phyloP scores from a whole-genome alignment of 116 monocot genomes.

The Iris pallida region DNA sequence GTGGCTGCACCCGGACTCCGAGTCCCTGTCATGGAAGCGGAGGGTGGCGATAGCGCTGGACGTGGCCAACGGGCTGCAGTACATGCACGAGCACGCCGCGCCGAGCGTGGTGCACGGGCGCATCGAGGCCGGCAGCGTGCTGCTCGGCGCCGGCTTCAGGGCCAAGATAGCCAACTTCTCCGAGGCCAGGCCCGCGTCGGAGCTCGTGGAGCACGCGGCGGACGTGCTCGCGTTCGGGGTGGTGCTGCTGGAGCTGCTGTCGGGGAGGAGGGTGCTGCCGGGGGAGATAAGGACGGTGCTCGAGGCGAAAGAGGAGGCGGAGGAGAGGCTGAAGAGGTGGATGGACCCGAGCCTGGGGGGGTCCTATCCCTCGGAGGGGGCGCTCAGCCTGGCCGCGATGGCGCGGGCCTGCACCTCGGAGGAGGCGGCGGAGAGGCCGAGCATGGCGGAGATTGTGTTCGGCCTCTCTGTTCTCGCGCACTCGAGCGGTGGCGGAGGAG shows the following conservation, averaged over 20 bases:
- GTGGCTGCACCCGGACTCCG: slow-evolving; percentile 26
- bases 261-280: slow-evolving; percentile 37
- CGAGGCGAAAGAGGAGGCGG: too few relatives aligned
- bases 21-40: slow-evolving; percentile 34
- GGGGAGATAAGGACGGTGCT: too few relatives aligned
- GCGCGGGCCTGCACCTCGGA: slow-evolving; percentile 37
- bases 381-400: slow-evolving; percentile 27
- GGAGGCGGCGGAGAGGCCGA: slow-evolving; percentile 18
- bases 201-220: background rate
- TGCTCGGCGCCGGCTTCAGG: slow-evolving; percentile 30
- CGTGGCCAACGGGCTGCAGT: slow-evolving; percentile 44
- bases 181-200: slow-evolving; percentile 18
- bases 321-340: slow-evolving; percentile 26
- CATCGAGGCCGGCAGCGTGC: slow-evolving; percentile 33
- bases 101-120: slow-evolving; percentile 44
- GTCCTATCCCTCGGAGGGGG: slow-evolving; percentile 19
- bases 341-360: slow-evolving; percentile 33
- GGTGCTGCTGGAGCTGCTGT: slow-evolving; percentile 36
- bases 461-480: slow-evolving; percentile 32
- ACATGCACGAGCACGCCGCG: slow-evolving; percentile 36
- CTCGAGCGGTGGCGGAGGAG: background rate
- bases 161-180: slow-evolving; percentile 49
- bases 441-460: slow-evolving; percentile 37
- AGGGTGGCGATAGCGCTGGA: slow-evolving; percentile 33
- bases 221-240: slow-evolving; percentile 41